phyloP scores from a whole-genome alignment of 2,329 filamentous ascomycete species.

The Volutella citrinella region DNA sequence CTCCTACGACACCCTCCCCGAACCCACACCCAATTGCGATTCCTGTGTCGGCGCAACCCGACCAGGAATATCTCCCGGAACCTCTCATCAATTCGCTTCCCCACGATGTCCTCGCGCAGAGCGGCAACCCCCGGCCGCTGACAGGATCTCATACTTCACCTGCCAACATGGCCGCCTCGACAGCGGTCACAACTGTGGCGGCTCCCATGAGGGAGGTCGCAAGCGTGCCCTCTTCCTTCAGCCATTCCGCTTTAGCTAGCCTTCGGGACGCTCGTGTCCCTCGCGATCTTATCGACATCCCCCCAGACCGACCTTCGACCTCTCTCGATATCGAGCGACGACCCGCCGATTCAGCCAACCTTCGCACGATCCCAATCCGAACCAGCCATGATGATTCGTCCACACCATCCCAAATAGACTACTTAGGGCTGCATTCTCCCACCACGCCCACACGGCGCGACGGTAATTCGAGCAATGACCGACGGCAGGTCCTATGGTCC shows the following conservation, averaged over 20 bases:
- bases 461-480: constrained; percentile 12
- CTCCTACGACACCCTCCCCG: too few species aligned
- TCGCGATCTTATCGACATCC: constrained; percentile 29
- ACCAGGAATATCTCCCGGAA: too few species aligned
- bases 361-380: constrained; percentile 23
- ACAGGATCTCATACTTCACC: constrained; percentile 32
- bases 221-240: constrained; percentile 31
- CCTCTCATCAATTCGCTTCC: constrained; percentile 2
- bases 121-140: constrained; percentile 36
- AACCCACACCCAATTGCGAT: too few species aligned
- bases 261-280: constrained; percentile 37
- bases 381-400: constrained; percentile 27
- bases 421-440: constrained; percentile 13
- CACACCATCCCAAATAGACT: constrained; percentile 18
- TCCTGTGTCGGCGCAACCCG: too few species aligned
- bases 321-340: constrained; percentile 34
- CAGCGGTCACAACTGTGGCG: constrained; percentile 29
- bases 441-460: constrained; percentile 11
- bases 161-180: constrained; percentile 31
- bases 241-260: constrained; percentile 28
- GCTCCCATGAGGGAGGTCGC: constrained; percentile 28
- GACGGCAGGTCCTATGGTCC: constrained; percentile 20
- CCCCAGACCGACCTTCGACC: constrained; percentile 27
- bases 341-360: constrained; percentile 20
- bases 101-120: constrained; percentile 34